These are phyloP conservation scores for Cydonia oblonga DNA, from an alignment of 331 rosid species.

Conservation along the genomic window DNA sequence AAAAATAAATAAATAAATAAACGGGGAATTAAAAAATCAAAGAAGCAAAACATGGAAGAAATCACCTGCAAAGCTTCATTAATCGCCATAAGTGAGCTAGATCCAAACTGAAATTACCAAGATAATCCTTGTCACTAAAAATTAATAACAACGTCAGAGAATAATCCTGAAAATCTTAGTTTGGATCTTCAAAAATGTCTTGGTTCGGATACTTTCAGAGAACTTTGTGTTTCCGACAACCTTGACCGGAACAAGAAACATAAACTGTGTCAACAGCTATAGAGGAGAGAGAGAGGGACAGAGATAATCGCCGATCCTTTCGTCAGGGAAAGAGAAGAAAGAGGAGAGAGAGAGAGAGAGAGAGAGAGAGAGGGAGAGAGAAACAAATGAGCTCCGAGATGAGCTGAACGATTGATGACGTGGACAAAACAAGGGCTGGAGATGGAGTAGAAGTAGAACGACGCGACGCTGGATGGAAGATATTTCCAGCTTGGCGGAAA, in stretches of 20 bases:
- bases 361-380: constrained; percentile 2
- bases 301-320: too few species aligned
- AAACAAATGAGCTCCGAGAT: constrained; percentile 13
- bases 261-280: neutral
- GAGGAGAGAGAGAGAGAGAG: constrained; percentile 9
- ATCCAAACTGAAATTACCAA: constrained; percentile 8
- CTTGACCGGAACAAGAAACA: constrained; percentile 25
- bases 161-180: neutral
- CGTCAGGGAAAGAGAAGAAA: neutral
- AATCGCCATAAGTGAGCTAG: constrained; percentile 22
- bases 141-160: neutral
- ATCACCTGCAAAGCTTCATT: constrained; percentile 20
- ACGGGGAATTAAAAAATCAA: neutral
- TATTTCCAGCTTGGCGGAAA: constrained; percentile 40
- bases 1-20: neutral
- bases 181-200: neutral
- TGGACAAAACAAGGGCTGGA: constrained; percentile 41
- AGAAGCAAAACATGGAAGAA: neutral
- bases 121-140: neutral
- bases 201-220: neutral
- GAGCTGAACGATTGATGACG: constrained; percentile 15
- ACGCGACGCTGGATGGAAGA: constrained; percentile 33
- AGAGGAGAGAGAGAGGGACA: neutral
- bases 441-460: constrained; percentile 7
- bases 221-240: neutral